These are phyloP conservation scores for Musa acuminata DNA, from an alignment of 176 grass and related monocot genomes.

Conservation along the genomic window DNA sequence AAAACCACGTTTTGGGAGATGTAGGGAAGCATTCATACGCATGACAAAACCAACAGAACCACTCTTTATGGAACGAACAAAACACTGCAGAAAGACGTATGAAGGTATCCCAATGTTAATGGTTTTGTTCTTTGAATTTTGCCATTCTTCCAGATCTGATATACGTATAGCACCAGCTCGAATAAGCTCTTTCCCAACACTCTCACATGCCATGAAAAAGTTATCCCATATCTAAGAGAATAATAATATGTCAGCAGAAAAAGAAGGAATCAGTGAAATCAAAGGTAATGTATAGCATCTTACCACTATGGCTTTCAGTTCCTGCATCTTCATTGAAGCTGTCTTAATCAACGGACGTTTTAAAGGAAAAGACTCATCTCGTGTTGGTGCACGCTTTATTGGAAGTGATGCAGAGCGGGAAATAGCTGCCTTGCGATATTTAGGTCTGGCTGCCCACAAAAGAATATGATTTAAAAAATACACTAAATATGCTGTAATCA, in stretches of 20 bases:
- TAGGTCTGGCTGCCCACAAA: slow-evolving; percentile 19
- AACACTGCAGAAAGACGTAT: slow-evolving; percentile 21
- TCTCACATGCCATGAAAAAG: slow-evolving; percentile 16
- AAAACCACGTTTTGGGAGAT: background rate
- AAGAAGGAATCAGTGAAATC: background rate
- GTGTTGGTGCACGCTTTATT: background rate
- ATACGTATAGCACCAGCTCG: slow-evolving; percentile 5
- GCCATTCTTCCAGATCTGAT: slow-evolving; percentile 22
- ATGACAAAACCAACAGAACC: slow-evolving; percentile 15
- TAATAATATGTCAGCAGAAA: background rate
- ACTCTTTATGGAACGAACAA: slow-evolving; percentile 10
- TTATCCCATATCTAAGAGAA: slow-evolving; percentile 19
- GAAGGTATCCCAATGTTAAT: slow-evolving; percentile 22
- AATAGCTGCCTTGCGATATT: slow-evolving; percentile 10
- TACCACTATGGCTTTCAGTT: slow-evolving; percentile 21
- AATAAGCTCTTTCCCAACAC: slow-evolving; percentile 20
- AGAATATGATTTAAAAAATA: background rate
- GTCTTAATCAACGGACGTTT: slow-evolving; percentile 11
- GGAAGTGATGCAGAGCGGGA: slow-evolving; percentile 1
- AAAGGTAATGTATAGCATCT: background rate
- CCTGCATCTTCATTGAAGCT: slow-evolving; percentile 14
- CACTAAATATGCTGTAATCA: background rate
- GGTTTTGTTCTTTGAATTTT: slow-evolving; percentile 23
- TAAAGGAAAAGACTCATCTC: background rate
- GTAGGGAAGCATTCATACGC: background rate